Evolutionary conservation across 2,329 filamentous ascomycete species (phyloP).

Genomic region (Penicillium capsulatum): DNA sequence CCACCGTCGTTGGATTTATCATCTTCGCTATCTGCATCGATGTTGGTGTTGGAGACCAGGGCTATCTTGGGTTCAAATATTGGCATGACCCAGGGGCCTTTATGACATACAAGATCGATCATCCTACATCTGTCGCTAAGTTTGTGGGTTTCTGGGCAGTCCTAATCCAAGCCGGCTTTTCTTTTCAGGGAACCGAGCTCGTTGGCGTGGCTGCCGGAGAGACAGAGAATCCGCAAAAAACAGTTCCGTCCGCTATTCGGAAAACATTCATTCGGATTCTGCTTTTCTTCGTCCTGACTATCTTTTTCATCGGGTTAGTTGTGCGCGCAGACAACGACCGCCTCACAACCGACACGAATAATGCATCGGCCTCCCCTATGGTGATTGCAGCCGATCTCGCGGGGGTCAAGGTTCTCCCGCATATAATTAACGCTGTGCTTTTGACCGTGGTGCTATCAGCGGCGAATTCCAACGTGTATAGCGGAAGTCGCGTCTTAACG

Average conservation of each 20-base stretch:
- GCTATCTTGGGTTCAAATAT: conserved; percentile 70
- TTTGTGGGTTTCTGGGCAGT: conserved; percentile 60
- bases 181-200: conserved; percentile 61
- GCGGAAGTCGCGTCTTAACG: conserved; percentile 62
- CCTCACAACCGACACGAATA: conserved; percentile 36
- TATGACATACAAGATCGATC: conserved; percentile 58
- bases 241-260: conserved; percentile 66
- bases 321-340: conserved; percentile 58
- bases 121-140: conserved; percentile 55
- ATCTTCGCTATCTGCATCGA: conserved; percentile 73
- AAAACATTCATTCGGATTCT: conserved; percentile 73
- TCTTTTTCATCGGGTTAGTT: conserved; percentile 65
- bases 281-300: conserved; percentile 46
- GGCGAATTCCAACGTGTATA: conserved; percentile 41
- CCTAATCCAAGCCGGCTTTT: conserved; percentile 42
- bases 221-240: conserved; percentile 65
- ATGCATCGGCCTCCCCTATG: conserved; percentile 35
- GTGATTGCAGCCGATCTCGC: conserved; percentile 41
- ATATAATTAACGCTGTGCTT: conserved; percentile 41
- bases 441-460: conserved; percentile 41
- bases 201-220: conserved; percentile 74
- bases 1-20: conserved; percentile 70
- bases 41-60: conserved; percentile 63
- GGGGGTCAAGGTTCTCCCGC: conserved; percentile 32
- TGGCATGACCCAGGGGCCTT: conserved; percentile 68